Conservation (phyloP, 1,284 basidiomycete genomes). For the Fomitopsis pinicola region DNA sequence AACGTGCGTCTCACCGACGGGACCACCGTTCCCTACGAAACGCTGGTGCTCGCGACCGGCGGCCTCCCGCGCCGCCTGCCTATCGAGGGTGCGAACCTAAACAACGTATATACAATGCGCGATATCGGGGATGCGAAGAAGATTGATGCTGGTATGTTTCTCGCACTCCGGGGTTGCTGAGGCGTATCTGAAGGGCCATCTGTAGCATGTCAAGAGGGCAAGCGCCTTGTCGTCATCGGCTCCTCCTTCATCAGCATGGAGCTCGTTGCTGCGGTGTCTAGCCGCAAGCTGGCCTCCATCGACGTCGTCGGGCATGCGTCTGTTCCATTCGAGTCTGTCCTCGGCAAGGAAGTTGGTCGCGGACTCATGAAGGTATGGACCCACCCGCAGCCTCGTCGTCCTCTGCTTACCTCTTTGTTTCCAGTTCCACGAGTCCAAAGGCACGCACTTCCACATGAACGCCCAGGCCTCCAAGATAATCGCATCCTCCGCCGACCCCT, state of each 20-base stretch:
- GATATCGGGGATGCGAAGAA: constrained; percentile 70
- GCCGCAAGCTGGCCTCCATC: constrained; percentile 73
- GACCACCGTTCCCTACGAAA: constrained; percentile 63
- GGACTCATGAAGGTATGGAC: constrained; percentile 70
- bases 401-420: not conserved
- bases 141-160: constrained; percentile 61
- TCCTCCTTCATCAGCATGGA: constrained; percentile 96
- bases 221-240: constrained; percentile 82
- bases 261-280: constrained; percentile 71
- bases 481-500: constrained; percentile 44
- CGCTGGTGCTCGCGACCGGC: constrained; percentile 72
- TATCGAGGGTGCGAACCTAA: constrained; percentile 71
- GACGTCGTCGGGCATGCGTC: constrained; percentile 86
- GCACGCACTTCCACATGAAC: constrained; percentile 81
- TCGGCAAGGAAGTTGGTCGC: constrained; percentile 80
- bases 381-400: not conserved
- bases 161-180: not conserved
- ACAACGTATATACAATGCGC: constrained; percentile 79
- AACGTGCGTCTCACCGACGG: constrained; percentile 55
- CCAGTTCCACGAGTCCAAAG: constrained; percentile 77
- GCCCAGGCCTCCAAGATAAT: constrained; percentile 74
- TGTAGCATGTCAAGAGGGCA: constrained; percentile 50
- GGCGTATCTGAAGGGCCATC: not conserved
- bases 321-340: constrained; percentile 76
- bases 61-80: constrained; percentile 69